Conservation (phyloP, 139 green algal genomes). For the Auxenochlorella pyrenoidosa region DNA sequence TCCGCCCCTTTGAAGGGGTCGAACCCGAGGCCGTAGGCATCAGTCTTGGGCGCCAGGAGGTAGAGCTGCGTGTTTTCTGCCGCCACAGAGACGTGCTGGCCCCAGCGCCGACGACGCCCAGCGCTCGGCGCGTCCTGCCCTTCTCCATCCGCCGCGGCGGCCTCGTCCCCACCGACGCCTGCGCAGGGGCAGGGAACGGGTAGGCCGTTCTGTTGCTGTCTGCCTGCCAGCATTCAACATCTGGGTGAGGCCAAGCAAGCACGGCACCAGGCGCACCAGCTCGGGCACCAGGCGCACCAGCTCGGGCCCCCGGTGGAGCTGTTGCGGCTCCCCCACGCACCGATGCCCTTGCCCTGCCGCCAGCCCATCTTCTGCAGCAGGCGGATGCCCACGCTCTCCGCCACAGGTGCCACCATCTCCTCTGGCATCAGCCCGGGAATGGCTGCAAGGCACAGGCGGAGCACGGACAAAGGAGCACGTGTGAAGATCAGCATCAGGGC, state of each 20-base stretch:
- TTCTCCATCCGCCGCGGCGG: background rate
- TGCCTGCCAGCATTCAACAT: no score
- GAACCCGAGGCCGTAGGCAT: conserved; percentile 90
- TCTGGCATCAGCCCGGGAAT: conserved; percentile 71
- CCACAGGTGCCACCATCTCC: conserved; percentile 83
- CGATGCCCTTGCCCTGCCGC: conserved; percentile 73
- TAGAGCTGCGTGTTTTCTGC: conserved; percentile 79
- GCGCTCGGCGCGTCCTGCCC: background rate
- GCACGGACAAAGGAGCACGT: background rate
- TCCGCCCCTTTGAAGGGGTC: conserved; percentile 91
- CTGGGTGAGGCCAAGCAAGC: background rate
- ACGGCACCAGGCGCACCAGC: no score
- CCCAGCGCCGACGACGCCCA: conserved; percentile 39
- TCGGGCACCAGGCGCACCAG: no score
- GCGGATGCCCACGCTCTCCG: conserved; percentile 79
- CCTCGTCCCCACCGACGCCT: background rate
- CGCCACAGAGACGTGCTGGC: conserved; percentile 65
- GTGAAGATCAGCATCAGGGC: background rate
- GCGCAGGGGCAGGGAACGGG: background rate
- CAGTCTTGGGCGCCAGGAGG: conserved; percentile 81
- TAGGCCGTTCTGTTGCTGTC: background rate
- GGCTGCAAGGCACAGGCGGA: conserved; percentile 11
- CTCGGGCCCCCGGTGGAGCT: no score
- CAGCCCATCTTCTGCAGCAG: conserved; percentile 96
- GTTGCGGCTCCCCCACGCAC: background rate